Base-by-base conservation (phyloP, 2,329 filamentous ascomycete species). In the Pezicula rhizophila region DNA sequence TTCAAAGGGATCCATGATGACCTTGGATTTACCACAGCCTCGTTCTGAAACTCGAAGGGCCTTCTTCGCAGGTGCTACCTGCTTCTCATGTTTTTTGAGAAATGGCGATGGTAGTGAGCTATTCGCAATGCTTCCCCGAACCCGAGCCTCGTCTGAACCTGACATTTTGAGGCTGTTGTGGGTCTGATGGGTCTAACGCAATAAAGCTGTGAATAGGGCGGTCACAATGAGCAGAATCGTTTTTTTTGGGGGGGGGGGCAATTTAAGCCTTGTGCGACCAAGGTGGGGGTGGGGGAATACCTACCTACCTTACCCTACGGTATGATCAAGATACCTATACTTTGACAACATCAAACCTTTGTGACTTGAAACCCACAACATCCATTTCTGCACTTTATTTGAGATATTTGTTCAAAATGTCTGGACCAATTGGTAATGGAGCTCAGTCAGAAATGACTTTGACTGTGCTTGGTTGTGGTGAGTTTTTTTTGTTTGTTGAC, bases 381-480 rank as follows among this genome's bases (percentile, higher is more conserved):
- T 4, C 8, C 5, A 31, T 31, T 31, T 2, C 28, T 12, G 11
- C 2, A 31, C 2, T 12, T 12, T 31, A 38, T 38, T 20, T 8
- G 8, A 38, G 8, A 17, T 15, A 5, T 8, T 8, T 15, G 11
- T 38, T 17, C 5, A 39, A 48, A 28, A 49, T 49, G 47, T 39
- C 42, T 1, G 42, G 17, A 11, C 15, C 23, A 47, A 37, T 17
- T n/a, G 15, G 15, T 14, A 41, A 49, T 26, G 37, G 10, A 17
- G 43, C 25, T 14, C 35, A 47, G 4, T 46, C 65, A 26, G 73
- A 75, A 58, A 77, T 90, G 56, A 92, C 87, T 56, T 76, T 95
- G 71, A 80, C 88, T 53, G 80, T 93, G 53, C 76, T 95, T 50
- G 89, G 89, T 60, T 93, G 87, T 68, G 89, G 87, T 87, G 77